Evolutionary conservation across 306 rosid species (phyloP).

Genomic region (Castanea sativa): DNA sequence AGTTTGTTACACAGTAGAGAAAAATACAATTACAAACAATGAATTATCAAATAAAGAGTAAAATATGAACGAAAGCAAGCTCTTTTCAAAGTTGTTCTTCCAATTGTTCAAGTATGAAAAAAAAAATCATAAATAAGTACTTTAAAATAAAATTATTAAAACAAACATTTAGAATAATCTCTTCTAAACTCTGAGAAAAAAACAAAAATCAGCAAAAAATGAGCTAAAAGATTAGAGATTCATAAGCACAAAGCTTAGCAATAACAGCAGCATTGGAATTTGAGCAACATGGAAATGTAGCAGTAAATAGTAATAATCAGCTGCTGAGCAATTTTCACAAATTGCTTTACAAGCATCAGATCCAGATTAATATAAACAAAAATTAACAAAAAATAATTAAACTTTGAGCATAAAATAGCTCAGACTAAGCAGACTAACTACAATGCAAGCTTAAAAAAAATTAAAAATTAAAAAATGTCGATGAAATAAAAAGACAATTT

Average conservation of each 20-base stretch:
- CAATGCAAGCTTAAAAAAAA: slow-evolving; percentile 32
- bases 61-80: neutral
- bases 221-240: slow-evolving; percentile 11
- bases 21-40: neutral
- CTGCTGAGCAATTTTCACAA: neutral
- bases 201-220: neutral
- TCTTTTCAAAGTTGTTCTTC: neutral
- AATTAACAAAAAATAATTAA: slow-evolving; percentile 1
- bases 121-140: neutral
- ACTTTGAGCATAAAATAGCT: slow-evolving; percentile 14
- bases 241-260: neutral
- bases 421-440: slow-evolving; percentile 19
- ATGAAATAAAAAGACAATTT: slow-evolving; percentile 6
- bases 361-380: slow-evolving; percentile 29
- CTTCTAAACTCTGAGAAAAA: slow-evolving; percentile 14
- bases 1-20: neutral
- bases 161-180: neutral
- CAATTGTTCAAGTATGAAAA: neutral
- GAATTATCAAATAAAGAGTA: neutral
- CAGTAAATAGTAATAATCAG: slow-evolving; percentile 12
- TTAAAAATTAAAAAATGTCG: neutral
- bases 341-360: slow-evolving; percentile 32
- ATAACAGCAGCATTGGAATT: neutral
- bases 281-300: slow-evolving; percentile 10
- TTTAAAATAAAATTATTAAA: neutral